Percentiles rank a stretch among this genome's conserved stretches.
These are phyloP conservation scores for Adansonia digitata DNA, from an alignment of 345 rosid genomes.

Conservation along the genomic window DNA sequence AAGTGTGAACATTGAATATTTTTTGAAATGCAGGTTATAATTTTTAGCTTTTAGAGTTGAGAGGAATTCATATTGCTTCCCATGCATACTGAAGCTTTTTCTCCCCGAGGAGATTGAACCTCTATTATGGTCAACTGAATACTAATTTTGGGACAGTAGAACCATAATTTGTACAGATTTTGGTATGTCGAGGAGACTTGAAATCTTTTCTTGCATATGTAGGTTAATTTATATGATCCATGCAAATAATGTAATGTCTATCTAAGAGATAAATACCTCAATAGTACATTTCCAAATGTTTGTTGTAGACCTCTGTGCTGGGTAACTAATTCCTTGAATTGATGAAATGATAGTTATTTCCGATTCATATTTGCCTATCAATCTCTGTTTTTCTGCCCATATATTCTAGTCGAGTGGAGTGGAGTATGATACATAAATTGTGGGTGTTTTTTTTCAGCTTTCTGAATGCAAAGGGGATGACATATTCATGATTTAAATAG, in stretches of 20 bases:
- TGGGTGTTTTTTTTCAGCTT: background rate
- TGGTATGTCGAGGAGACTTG: constrained; percentile 20
- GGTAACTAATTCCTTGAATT: constrained; percentile 18
- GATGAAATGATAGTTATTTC: constrained; percentile 14
- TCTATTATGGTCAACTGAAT: constrained; percentile 4
- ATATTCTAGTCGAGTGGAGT: background rate
- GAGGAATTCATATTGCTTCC: background rate
- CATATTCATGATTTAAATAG: background rate
- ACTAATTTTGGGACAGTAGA: constrained; percentile 10
- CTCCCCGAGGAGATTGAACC: background rate
- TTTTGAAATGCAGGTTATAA: constrained; percentile 22
- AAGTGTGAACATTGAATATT: background rate
- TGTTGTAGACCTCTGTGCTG: constrained; percentile 3
- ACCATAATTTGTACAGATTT: constrained; percentile 19
- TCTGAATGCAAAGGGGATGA: background rate
- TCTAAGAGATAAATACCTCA: constrained; percentile 12
- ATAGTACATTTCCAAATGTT: constrained; percentile 14
- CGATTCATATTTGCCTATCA: background rate
- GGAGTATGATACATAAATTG: background rate
- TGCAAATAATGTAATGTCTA: constrained; percentile 9
- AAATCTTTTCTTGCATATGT: constrained; percentile 18
- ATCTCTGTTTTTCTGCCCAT: background rate
- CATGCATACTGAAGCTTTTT: background rate
- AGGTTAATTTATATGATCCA: background rate
- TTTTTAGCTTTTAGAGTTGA: constrained; percentile 7